Evolutionary conservation across 495 filamentous ascomycete genomes (phyloP).

Genomic region (Collariella sp.): DNA sequence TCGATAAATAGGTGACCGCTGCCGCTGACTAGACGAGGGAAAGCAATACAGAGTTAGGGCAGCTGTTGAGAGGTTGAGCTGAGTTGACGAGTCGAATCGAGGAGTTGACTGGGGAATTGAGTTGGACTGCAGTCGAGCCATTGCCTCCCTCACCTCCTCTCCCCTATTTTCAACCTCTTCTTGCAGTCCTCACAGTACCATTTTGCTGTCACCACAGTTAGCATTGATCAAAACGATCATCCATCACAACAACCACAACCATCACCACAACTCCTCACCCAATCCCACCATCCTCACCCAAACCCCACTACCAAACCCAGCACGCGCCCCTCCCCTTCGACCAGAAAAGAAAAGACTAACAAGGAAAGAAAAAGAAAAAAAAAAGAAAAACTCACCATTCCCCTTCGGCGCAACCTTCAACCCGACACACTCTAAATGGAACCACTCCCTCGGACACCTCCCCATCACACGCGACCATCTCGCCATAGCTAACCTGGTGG

Average conservation of each 20-base stretch:
- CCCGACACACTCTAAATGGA: slow-evolving; percentile 88
- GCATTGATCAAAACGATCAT: background rate
- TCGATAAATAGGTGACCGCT: no score
- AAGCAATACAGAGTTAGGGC: no score
- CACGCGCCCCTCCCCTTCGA: background rate
- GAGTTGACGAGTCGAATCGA: no score
- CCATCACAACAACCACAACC: background rate
- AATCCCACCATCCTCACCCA: no score
- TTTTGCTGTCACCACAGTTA: slow-evolving; percentile 50
- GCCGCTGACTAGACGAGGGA: no score
- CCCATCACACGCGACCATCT: slow-evolving; percentile 97
- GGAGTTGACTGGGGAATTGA: no score
- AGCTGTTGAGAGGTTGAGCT: no score
- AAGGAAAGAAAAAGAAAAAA: background rate
- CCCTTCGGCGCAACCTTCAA: slow-evolving; percentile 74
- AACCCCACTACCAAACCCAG: background rate
- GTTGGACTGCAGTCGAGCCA: no score
- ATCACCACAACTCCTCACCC: no score
- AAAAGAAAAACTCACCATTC: slow-evolving; percentile 55
- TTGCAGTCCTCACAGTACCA: slow-evolving; percentile 89
- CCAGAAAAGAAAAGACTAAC: background rate
- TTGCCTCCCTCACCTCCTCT: slow-evolving; percentile 28
- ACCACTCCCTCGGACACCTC: slow-evolving; percentile 91
- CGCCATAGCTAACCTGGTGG: slow-evolving; percentile 84
- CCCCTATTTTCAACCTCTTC: slow-evolving; percentile 50